A percentile compares a stretch with the other conserved stretches of the same genome.
These are phyloP conservation scores for Collybia mongolica DNA, from an alignment of 768 basidiomycete species.

Conservation along the genomic window DNA sequence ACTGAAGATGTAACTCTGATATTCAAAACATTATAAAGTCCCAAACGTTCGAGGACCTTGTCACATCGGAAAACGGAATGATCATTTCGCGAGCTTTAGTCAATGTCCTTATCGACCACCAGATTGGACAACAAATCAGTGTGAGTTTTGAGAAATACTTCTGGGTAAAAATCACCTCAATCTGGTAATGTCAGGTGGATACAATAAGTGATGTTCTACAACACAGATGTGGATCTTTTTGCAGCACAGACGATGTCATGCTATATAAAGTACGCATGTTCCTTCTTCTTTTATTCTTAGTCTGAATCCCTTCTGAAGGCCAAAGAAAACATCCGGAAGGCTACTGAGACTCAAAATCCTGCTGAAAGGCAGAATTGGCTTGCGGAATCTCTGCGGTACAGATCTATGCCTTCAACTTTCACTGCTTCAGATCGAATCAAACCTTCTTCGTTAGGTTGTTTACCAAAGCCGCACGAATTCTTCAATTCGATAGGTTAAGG, in stretches of 20 bases:
- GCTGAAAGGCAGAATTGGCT: constrained; percentile 77
- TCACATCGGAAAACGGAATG: constrained; percentile 83
- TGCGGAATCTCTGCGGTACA: constrained; percentile 83
- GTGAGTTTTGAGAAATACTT: constrained; percentile 42
- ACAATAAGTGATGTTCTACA: constrained; percentile 95
- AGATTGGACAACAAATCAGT: constrained; percentile 95
- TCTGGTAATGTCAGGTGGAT: constrained; percentile 68
- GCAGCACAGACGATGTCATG: constrained; percentile 97
- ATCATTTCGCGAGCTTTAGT: constrained; percentile 88
- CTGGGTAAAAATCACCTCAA: not conserved
- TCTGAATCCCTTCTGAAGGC: constrained; percentile 50
- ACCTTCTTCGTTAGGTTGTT: constrained; percentile 59
- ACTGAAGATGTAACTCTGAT: constrained; percentile 65
- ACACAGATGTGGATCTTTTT: constrained; percentile 94
- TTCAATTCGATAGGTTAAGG: constrained; percentile 80
- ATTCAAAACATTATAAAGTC: constrained; percentile 66
- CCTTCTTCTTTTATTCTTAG: not conserved
- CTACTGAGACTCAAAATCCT: constrained; percentile 75
- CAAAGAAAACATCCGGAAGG: constrained; percentile 89
- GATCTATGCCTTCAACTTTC: not conserved
- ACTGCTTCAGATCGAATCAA: constrained; percentile 4
- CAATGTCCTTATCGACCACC: constrained; percentile 95
- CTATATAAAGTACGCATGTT: constrained; percentile 75
- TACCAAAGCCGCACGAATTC: constrained; percentile 80
- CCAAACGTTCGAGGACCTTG: constrained; percentile 83